phyloP scores from a whole-genome alignment of 176 grass and related monocot genomes.

The Calamus simplicifolius region DNA sequence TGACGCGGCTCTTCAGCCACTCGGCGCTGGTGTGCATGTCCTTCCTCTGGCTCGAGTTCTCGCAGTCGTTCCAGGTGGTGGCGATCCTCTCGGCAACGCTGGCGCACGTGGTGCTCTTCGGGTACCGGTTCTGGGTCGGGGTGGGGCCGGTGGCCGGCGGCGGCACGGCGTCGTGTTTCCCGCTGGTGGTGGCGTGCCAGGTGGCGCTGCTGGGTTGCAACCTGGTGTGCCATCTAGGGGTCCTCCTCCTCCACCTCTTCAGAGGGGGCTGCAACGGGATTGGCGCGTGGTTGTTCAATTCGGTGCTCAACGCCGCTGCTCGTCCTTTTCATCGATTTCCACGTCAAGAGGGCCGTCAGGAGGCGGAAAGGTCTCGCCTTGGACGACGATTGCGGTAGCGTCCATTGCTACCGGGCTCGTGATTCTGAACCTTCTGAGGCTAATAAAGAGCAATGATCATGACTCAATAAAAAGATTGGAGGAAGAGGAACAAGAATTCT shows the following conservation, averaged over 20 bases:
- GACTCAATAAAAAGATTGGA: no score
- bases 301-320: slow-evolving; percentile 67
- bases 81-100: slow-evolving; percentile 78
- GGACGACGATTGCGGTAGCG: slow-evolving; percentile 19
- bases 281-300: slow-evolving; percentile 75
- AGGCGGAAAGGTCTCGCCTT: slow-evolving; percentile 31
- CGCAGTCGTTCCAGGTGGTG: slow-evolving; percentile 93
- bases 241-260: slow-evolving; percentile 73
- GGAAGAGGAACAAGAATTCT: no score
- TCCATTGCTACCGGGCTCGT: no score
- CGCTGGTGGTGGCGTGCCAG: slow-evolving; percentile 55
- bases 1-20: slow-evolving; percentile 49
- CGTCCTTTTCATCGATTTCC: slow-evolving; percentile 74
- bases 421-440: no score
- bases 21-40: slow-evolving; percentile 69
- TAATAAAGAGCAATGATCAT: no score
- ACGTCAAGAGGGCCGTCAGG: slow-evolving; percentile 9
- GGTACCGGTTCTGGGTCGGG: slow-evolving; percentile 57
- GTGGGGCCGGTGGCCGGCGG: slow-evolving; percentile 34
- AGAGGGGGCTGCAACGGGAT: slow-evolving; percentile 80
- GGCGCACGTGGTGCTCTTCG: slow-evolving; percentile 60
- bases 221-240: slow-evolving; percentile 67
- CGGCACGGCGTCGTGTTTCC: slow-evolving; percentile 3
- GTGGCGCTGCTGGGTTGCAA: slow-evolving; percentile 49
- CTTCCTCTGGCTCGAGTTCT: slow-evolving; percentile 98